Base-by-base conservation (phyloP, 805 yeast genomes). In the Starmera pachycereana region DNA sequence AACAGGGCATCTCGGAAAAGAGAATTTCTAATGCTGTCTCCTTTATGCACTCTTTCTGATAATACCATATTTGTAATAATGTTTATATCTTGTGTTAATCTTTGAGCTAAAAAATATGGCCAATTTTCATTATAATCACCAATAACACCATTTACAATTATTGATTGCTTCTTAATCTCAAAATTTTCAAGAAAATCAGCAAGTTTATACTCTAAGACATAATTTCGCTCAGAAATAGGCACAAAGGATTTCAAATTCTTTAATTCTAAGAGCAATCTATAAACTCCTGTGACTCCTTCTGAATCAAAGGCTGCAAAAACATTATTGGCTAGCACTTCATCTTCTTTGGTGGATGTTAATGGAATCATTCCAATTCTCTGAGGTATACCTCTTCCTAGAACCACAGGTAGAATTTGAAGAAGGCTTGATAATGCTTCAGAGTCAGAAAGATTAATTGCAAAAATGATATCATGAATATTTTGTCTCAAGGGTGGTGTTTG, bases 361-460 rank as follows among this genome's bases (percentile, higher is more conserved):
- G 97, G 95, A n/a, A 90, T 63, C 3, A 90, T 45, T 7, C 97
- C 98, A 38, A 90, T 53, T 57, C 89, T 81, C 47, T 88, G 82
- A 0, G 96, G 85, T 13, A 83, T 68, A 1, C 76, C 75, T 34
- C 74, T 70, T 11, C 69, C 65, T n/a, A 77, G 51, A 3, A 77
- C 62, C 3, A 72, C 57, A 22, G 68, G 65, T 2, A 80, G 50
- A 29, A 77, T 63, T 8, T 79, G 64, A 14, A 71, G 58, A 27
- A 79, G 56, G 2, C 71, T 73, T 13, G 63, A 54, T 14, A 80
- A 50, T 43, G 83, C 81, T 3, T 63, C 60, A 12, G 63, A 62
- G 44, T 76, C 66, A 2, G 78, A 62, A 16, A 87, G 62, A 46
- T 80, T 78, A 11, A 89, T 53, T 0, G 73, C 84, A 51, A 90